Evolutionary conservation across 805 yeast genomes (phyloP), one percentile per base, ranked within the genome.

Genomic region (Wickerhamomyces silvicola): DNA sequence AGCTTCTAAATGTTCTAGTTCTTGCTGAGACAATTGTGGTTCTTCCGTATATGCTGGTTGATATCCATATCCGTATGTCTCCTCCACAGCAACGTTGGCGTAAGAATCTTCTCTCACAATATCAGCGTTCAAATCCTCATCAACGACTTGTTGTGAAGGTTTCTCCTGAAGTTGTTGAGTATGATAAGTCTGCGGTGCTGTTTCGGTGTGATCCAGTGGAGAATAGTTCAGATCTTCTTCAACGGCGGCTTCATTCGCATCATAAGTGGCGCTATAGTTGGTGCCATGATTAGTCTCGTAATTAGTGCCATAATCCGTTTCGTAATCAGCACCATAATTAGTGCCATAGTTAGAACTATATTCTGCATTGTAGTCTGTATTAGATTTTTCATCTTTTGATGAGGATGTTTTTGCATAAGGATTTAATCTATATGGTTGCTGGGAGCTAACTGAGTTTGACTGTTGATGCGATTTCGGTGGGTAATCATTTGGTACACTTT

Each of bases 1-100:
- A 30, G 60, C 62, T 32, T 64, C 60, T 27, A 59, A 45, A 51
- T 59, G 42, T 37, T 59, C 65, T 5, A 51, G 35, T 22, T 57
- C 56, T 34, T 44, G 35, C 18, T 26, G 33, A n/a, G 29, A 22
- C 12, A 22, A 14, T 14, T 27, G 41, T 20, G 57, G 37, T 39
- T 54, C 39, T 34, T 54, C 35, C n/a, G n/a, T n/a, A n/a, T n/a
- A 58, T 58, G 49, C 50, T 37, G 52, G 45, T 26, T 46, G 41
- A 42, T 42, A 45, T 1, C 35, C 34, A 24, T 27, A 33, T 32
- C 41, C 48, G 38, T 52, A 49, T 38, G 57, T 36, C 23, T 60
- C 64, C 19, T 59, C 60, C 15, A 52, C 55, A 11, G 31, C 30
- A 7, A 26, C 28, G n/a, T n/a, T n/a, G n/a, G n/a, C n/a, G n/a